Base-by-base conservation (phyloP, 768 basidiomycete genomes). In the Brasilioporus rufonigricans region DNA sequence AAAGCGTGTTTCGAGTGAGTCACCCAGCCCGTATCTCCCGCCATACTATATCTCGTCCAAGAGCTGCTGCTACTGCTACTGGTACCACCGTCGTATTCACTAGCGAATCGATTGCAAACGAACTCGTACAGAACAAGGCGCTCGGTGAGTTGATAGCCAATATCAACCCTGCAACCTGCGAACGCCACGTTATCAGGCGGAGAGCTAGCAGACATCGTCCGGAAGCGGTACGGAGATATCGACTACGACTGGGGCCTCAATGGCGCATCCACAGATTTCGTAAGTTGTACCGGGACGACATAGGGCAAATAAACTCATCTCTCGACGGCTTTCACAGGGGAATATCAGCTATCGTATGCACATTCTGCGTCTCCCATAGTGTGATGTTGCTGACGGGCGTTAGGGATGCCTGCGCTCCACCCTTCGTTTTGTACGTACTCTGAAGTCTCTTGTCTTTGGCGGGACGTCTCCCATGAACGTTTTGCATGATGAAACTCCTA, bases 231-330 rank as follows among this genome's bases (percentile, higher is more conserved):
- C 53, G 87, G 85, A 0, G 69, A 70, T 2, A 75, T 87, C 51
- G 83, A 87, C 65, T 80, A 84, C 61, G 78, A 80, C 55, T 84
- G 81, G 77, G 84, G 89, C 40, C 86, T 87, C 61, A 71, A 74
- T 5, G 77, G 77, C 40, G 90, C 88, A 11, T 92, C 89, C 5
- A 92, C 91, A 3, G 91, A 92, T 66, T 92, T 93, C 59, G 91
- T 91, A 61, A 74, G 87, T 73, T 7, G 14, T 23, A 7, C 27
- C 29, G 31, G 35, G 47, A 26, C 8, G 29, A 35, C 38, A 14
- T 2, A n/a, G 31, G 21, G 19, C 33, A 10, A n/a, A 35, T 45
- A 5, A 27, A 26, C 36, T 32, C 26, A 35, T 19, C 44, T 50
- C 6, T n/a, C n/a, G 23, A 24, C 6, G 32, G 21, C 24, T 52